Conservation (phyloP, 805 yeast species). For the Pachysolen tannophilus region DNA sequence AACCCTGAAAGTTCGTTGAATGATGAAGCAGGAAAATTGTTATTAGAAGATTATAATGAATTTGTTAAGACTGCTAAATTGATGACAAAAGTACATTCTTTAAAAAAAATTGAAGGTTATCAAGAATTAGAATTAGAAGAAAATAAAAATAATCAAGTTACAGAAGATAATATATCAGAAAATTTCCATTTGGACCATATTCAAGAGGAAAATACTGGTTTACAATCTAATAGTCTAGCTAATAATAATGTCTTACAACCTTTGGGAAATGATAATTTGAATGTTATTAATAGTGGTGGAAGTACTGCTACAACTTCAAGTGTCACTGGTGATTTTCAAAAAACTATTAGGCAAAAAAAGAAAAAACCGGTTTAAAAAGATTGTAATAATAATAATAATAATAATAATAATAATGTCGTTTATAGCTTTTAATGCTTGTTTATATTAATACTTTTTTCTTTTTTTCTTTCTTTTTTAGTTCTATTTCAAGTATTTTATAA, state of each 20-base stretch:
- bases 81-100: not conserved
- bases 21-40: constrained; percentile 2
- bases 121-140: not conserved
- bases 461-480: too few relatives aligned
- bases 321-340: not conserved
- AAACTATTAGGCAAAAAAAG: not conserved
- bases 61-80: constrained; percentile 1
- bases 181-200: too few relatives aligned
- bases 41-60: not conserved
- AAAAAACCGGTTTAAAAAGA: not conserved
- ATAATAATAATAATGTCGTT: too few relatives aligned
- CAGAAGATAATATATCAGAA: constrained; percentile 12
- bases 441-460: too few relatives aligned
- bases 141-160: constrained; percentile 2
- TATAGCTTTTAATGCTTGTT: too few relatives aligned
- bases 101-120: not conserved
- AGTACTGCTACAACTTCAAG: not conserved
- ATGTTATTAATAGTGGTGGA: not conserved
- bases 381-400: not conserved
- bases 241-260: not conserved
- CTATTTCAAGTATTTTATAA: too few relatives aligned
- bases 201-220: too few relatives aligned
- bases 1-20: constrained; percentile 80
- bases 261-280: not conserved
- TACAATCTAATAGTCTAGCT: too few relatives aligned